Evolutionary conservation across 208 protist genomes (phyloP).

Genomic region (Herpetomonas samuelpessoai): DNA sequence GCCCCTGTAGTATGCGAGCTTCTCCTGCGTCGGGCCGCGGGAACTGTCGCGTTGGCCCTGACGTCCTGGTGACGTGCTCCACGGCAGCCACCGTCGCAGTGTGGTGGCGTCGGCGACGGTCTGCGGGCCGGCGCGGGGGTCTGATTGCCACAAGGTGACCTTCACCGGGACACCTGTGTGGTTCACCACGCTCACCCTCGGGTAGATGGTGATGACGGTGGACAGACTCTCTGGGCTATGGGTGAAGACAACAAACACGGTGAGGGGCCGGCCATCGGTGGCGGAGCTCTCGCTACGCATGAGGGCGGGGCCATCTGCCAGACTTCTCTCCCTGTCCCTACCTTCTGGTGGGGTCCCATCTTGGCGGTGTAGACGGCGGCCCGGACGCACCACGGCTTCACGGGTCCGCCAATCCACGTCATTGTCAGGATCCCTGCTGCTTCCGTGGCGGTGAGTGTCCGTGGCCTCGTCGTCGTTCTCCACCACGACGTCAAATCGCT

Average conservation of each 20-base stretch:
- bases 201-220: slow-evolving; percentile 53
- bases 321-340: not conserved
- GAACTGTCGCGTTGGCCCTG: not conserved
- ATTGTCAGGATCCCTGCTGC: too few species aligned
- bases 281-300: slow-evolving; percentile 1
- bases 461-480: not conserved
- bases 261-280: slow-evolving; percentile 32
- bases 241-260: slow-evolving; percentile 49
- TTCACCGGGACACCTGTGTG: slow-evolving; percentile 64
- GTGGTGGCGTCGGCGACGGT: slow-evolving; percentile 27
- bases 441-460: too few species aligned
- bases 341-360: not conserved
- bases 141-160: slow-evolving; percentile 55
- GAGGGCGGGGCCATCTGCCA: slow-evolving; percentile 1
- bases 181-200: slow-evolving; percentile 66
- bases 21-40: not conserved
- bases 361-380: too few species aligned
- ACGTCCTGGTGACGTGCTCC: slow-evolving; percentile 11
- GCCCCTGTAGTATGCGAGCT: slow-evolving; percentile 20
- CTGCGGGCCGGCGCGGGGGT: slow-evolving; percentile 40
- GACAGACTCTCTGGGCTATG: slow-evolving; percentile 44
- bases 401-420: not conserved
- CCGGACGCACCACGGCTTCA: not conserved
- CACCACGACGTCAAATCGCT: not conserved
- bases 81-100: slow-evolving; percentile 31